Evolutionary conservation across 1,284 basidiomycete species (phyloP), one percentile per base, ranked within the genome.

Genomic region (Anthracocystis setariae): DNA sequence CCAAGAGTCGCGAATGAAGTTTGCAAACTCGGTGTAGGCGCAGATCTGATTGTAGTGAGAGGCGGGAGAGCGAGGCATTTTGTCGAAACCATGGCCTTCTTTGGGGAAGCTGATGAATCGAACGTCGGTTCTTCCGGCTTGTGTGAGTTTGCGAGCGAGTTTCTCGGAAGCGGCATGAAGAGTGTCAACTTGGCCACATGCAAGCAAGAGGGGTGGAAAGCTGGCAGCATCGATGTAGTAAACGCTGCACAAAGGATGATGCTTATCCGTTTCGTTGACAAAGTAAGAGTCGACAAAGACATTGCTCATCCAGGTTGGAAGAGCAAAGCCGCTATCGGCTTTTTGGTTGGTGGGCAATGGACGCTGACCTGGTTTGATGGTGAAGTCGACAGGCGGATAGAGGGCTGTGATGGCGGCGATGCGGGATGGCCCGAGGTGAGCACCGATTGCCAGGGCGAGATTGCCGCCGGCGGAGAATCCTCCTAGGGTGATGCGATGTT

Each of bases 81-180:
- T 79, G 58, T 81, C 79, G 27, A 81, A 81, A 13, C 73, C 78
- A 42, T 81, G 79, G 3, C 73, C 77, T 46, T 77, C 78, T 27
- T 63, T 61, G 24, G 61, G 47, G 10, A 79, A 48, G 23, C 48
- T 53, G 37, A 73, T 44, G 52, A 81, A 75, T 23, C 55, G 59
- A 3, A 60, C 55, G 43, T 72, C 60, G n/a, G 17, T 25, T 5
- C 51, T 46, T 18, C 73, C 75, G 38, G 68, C 59, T 25, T 64
- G 35, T 27, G 52, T 43, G 13, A 81, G 61, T 25, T 65, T 68
- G 17, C 70, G 42, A 7, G 75, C 65, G 18, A 80, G 65, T 23
- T 60, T 50, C 20, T 60, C 46, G 8, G 75, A 74, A 33, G 76
- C 78, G 8, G 50, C 18, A 43, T 76, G 61, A 29, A 81, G 59